Evolutionary conservation across 2,329 filamentous ascomycete genomes (phyloP), one percentile per base, ranked within the genome.

Genomic region (Stachybotrys elegans): DNA sequence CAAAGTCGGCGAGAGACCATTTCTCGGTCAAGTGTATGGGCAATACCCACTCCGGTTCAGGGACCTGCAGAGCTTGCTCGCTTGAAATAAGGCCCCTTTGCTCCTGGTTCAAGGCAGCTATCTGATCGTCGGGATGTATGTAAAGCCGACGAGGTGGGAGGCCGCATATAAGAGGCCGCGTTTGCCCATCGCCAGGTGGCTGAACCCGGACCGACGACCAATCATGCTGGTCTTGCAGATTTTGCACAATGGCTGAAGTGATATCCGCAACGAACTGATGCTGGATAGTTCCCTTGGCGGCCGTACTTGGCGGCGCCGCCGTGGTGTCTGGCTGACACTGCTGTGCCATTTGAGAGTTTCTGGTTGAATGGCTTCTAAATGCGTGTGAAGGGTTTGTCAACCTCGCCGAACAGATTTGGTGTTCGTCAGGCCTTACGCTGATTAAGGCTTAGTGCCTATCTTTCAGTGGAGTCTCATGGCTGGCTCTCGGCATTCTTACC

Each of bases 111-210:
- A 91, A 71, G 44, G 86, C 75, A 51, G 79, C 81, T 51, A 88
- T 81, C 66, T 92, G 88, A 66, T 91, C 87, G 61, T 93, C 88
- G 2, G 88, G 87, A 57, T 93, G 86, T 42, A 87, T 72, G 63
- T 93, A 92, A 34, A 90, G 73, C 37, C 83, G 78, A 36, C 78
- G 75, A 1, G 87, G 86, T 2, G 88, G 86, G 4, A 91, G 67
- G 21, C 88, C 88, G 19, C 80, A 83, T 45, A 93, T 73, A 42
- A 92, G 62, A 6, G 82, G 80, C 17, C 86, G 76, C 2, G 76
- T 8, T n/a, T 19, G 68, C 9, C 59, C 56, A 37, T 57, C 59
- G n/a, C 52, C 52, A 66, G 46, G 56, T 67, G 64, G 72, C 61
- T 84, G 74, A 17, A 80, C 57, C 40, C 73, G 63, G 37, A 91